Evolutionary conservation across 192 early-diverging fungal genomes (phyloP).

Genomic region (Chytriomyces confervae): DNA sequence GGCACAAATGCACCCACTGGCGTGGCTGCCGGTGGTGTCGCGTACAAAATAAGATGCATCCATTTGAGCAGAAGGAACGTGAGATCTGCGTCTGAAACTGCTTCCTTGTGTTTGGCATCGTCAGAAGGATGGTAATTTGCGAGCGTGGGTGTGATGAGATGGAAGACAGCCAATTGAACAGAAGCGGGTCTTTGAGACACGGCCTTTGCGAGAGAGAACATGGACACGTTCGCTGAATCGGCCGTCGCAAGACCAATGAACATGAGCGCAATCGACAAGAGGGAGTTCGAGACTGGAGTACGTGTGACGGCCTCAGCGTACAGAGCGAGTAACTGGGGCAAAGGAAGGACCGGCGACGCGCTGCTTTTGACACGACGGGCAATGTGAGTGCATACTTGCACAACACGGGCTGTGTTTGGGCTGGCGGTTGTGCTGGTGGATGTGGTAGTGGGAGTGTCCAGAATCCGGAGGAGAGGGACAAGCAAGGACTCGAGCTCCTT

Average conservation of each 20-base stretch:
- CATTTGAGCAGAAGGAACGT: constrained; percentile 61
- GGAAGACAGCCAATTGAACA: constrained; percentile 58
- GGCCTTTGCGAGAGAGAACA: constrained; percentile 56
- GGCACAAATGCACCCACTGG: constrained; percentile 23
- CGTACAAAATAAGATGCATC: constrained; percentile 72
- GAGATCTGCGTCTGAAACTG: constrained; percentile 46
- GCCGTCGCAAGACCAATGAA: no score
- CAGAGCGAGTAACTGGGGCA: no score
- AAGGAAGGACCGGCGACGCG: no score
- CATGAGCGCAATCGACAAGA: no score
- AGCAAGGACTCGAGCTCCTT: background rate
- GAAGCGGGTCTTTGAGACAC: constrained; percentile 60
- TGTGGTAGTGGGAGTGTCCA: background rate
- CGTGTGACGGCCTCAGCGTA: no score
- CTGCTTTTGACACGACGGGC: no score
- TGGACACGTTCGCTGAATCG: constrained; percentile 50
- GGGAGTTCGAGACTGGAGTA: no score
- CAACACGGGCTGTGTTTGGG: no score
- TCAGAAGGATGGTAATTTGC: constrained; percentile 28
- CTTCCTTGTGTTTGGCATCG: background rate
- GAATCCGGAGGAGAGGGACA: background rate
- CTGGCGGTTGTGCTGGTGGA: background rate
- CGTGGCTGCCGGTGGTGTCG: constrained; percentile 42
- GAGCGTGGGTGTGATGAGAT: constrained; percentile 32
- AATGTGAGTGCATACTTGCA: no score